Conservation (phyloP, 805 yeast genomes). For the Lipomyces lipofer region DNA sequence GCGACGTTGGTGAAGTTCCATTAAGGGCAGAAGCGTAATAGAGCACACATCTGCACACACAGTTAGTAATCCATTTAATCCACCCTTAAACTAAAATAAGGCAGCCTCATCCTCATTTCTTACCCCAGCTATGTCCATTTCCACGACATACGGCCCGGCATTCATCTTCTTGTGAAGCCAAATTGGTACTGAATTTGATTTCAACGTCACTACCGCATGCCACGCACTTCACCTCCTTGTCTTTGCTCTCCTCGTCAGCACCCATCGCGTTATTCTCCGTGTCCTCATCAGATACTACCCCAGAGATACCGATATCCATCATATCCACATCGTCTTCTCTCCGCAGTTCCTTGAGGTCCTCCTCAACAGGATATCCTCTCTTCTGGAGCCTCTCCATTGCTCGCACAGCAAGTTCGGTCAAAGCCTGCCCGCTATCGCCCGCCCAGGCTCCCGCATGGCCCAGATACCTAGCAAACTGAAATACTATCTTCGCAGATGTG, state of each 20-base stretch:
- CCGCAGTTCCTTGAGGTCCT: background rate
- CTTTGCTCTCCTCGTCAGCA: background rate
- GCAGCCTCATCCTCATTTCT: no score
- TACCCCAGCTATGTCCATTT: conserved; percentile 24
- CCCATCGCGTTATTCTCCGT: background rate
- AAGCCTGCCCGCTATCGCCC: background rate
- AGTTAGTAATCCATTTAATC: background rate
- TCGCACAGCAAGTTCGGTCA: background rate
- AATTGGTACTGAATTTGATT: background rate
- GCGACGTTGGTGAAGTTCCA: conserved; percentile 22
- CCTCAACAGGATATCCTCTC: background rate
- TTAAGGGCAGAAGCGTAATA: conserved; percentile 24
- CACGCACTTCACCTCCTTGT: conserved; percentile 12
- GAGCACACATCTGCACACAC: conserved; percentile 17
- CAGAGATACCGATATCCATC: background rate
- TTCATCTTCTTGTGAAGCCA: background rate
- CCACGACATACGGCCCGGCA: conserved; percentile 12
- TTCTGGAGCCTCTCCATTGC: background rate
- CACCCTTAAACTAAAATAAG: no score
- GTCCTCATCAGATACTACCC: background rate
- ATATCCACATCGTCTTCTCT: background rate
- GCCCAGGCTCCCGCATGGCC: background rate
- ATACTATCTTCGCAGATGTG: conserved; percentile 1
- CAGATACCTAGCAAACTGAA: conserved; percentile 8
- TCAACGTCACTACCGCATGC: conserved; percentile 24